Evolutionary conservation across 1,139 yeast species (phyloP), one percentile per base, ranked within the genome.

Genomic region (Kazachstania sp.): DNA sequence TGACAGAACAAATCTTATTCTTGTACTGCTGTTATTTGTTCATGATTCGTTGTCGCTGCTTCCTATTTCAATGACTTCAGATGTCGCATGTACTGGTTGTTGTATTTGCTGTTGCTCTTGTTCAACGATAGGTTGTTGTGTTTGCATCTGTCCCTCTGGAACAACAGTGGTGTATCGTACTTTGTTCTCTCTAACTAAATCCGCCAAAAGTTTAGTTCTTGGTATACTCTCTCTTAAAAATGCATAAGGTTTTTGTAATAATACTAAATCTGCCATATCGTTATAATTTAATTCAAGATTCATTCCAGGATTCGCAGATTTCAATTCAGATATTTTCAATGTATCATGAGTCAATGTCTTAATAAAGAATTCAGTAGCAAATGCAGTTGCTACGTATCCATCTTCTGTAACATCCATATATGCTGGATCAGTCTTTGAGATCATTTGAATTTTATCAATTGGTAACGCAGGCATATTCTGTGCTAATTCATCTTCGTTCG

Each of bases 391-490:
- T 56, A 81, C 83, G 12, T 85, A 86, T 0, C 96, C 95, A 36
- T 83, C 73, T 47, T 80, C 83, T 1, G 95, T 78, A 3, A 92
- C 82, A 1, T 86, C 78, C 16, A 76, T 69, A 56, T 84, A 86
- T 42, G 86, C 95, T 12, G 94, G 92, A 61, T 92, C 98, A 65
- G 85, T 78, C 60, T 85, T 87, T 61, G 94, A 81, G 49, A 90
- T 85, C 59, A 83, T 76, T 63, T 86, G 87, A 53, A 90, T 83
- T 56, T 88, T 83, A 1, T 95, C 77, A 26, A 87, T 69, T 8
- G 96, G 97, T 35, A 90, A 68, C 1, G 53, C 45, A 12, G 58
- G 61, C 37, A 20, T 39, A 13, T 38, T 26, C 15, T 32, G 36
- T 6, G 36, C 20, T 11, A 32, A 15, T 32, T 32, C 36, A 4